phyloP scores from a whole-genome alignment of 2,329 filamentous ascomycete genomes.

The Aureobasidium sp. region DNA sequence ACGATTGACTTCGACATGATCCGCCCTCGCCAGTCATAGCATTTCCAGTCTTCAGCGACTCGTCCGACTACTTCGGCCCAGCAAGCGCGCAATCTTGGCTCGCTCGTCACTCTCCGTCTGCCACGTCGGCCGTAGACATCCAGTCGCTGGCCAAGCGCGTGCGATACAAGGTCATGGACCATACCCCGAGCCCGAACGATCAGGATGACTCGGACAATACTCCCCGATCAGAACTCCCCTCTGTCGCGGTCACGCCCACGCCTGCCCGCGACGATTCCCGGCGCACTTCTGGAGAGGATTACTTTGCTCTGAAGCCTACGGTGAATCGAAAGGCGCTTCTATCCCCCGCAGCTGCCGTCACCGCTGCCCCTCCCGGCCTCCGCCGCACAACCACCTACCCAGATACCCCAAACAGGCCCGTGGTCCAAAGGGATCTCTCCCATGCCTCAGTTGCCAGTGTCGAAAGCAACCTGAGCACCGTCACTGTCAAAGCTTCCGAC shows the following conservation, averaged over 20 bases:
- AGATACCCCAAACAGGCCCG: conserved; percentile 22
- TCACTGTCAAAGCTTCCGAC: conserved; percentile 24
- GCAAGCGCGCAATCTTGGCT: conserved; percentile 9
- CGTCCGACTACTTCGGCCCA: neutral
- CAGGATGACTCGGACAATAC: conserved; percentile 28
- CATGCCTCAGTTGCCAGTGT: conserved; percentile 34
- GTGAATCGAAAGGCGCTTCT: neutral
- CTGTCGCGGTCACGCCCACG: conserved; percentile 18
- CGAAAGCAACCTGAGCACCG: conserved; percentile 30
- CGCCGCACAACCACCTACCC: conserved; percentile 3
- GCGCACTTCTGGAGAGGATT: conserved; percentile 17
- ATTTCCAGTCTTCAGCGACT: neutral
- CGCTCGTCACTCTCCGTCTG: neutral
- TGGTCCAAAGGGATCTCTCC: conserved; percentile 33
- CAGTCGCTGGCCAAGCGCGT: conserved; percentile 11
- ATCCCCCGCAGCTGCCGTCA: neutral
- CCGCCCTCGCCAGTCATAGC: conserved; percentile 8
- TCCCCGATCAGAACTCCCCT: conserved; percentile 33
- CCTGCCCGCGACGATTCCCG: conserved; percentile 8
- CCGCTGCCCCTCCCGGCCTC: neutral
- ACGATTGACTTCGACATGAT: conserved; percentile 12
- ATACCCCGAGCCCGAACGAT: neutral
- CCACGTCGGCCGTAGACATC: neutral
- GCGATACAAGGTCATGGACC: conserved; percentile 9
- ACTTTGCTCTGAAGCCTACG: conserved; percentile 17